Conservation (phyloP, 495 filamentous ascomycete species). For the Chaetomium tenue region DNA sequence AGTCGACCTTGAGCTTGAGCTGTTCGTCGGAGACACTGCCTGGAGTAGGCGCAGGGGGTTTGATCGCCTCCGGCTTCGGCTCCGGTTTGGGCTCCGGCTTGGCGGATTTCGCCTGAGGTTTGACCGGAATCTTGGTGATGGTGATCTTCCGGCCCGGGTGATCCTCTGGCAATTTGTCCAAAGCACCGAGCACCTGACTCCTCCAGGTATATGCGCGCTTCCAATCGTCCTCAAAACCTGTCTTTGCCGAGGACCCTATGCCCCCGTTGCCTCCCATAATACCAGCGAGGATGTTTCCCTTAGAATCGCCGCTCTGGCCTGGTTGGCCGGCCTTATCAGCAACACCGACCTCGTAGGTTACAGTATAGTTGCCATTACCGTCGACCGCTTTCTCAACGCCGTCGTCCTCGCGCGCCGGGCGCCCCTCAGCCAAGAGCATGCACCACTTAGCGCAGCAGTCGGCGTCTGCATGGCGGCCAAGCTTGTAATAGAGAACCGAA, state of each 20-base stretch:
- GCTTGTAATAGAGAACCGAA: constrained; percentile 67
- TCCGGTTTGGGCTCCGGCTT: constrained; percentile 15
- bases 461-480: constrained; percentile 74
- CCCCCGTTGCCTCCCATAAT: background rate
- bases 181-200: constrained; percentile 44
- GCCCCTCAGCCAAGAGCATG: constrained; percentile 53
- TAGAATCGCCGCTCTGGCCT: constrained; percentile 19
- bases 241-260: constrained; percentile 17
- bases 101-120: constrained; percentile 35
- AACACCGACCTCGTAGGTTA: constrained; percentile 32
- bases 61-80: constrained; percentile 29
- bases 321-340: constrained; percentile 33
- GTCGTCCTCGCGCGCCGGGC: constrained; percentile 42
- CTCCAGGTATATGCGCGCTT: constrained; percentile 44
- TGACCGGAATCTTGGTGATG: constrained; percentile 63
- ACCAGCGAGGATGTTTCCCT: background rate
- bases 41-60: constrained; percentile 19
- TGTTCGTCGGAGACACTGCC: constrained; percentile 33
- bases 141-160: constrained; percentile 58
- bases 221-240: constrained; percentile 34
- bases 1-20: constrained; percentile 36
- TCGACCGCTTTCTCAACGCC: constrained; percentile 43
- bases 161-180: constrained; percentile 63
- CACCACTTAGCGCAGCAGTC: constrained; percentile 67
- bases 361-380: constrained; percentile 41